Percentiles rank a stretch among this genome's conserved stretches.
phyloP scores from a whole-genome alignment of 805 yeast genomes.

The Candida piceae region DNA sequence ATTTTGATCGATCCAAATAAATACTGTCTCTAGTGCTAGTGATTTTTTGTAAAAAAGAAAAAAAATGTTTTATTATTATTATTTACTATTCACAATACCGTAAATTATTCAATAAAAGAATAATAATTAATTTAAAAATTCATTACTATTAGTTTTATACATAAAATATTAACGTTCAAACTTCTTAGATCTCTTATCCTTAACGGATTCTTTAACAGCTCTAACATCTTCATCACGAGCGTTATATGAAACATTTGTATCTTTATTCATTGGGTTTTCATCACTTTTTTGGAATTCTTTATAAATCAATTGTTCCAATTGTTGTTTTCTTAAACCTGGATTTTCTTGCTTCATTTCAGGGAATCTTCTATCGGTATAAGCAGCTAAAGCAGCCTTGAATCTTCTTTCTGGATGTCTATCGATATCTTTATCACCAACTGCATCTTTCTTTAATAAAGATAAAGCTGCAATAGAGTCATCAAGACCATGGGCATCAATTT shows the following conservation, averaged over 20 bases:
- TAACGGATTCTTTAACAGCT: constrained; percentile 25
- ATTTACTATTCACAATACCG: background rate
- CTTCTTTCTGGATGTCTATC: constrained; percentile 90
- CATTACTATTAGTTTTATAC: too few species aligned
- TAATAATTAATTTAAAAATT: too few species aligned
- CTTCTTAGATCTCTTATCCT: constrained; percentile 28
- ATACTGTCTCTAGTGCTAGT: too few species aligned
- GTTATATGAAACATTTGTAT: constrained; percentile 55
- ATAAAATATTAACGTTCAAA: constrained; percentile 21
- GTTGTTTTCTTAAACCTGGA: constrained; percentile 77
- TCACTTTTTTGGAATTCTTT: constrained; percentile 80
- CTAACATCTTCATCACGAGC: constrained; percentile 54
- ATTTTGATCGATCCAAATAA: too few species aligned
- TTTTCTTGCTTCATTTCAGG: constrained; percentile 72
- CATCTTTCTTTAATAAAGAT: constrained; percentile 54
- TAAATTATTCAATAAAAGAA: background rate
- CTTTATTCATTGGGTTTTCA: constrained; percentile 83
- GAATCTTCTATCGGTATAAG: constrained; percentile 63
- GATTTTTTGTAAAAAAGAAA: too few species aligned
- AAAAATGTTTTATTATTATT: background rate
- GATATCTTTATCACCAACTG: constrained; percentile 54
- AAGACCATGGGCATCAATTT: constrained; percentile 66
- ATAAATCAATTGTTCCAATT: constrained; percentile 63
- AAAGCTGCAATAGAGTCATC: constrained; percentile 78
- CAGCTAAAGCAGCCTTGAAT: constrained; percentile 73